Evolutionary conservation across 257 asterid species (phyloP).

Genomic region (Phtheirospermum japonicum): DNA sequence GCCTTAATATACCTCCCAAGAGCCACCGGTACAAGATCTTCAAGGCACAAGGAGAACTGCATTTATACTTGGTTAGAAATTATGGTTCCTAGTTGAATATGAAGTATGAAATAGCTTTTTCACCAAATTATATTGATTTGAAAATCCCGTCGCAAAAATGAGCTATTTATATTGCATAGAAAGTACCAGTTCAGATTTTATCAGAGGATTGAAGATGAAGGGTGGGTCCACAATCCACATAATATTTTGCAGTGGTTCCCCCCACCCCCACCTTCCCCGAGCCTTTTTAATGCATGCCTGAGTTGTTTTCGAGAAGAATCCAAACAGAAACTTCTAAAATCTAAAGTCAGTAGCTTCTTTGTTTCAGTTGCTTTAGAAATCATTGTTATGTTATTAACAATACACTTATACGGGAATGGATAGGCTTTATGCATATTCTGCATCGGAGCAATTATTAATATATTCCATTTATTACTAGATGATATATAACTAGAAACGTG

Average conservation of each 20-base stretch:
- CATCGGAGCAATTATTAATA: slow-evolving; percentile 9
- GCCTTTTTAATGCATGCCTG: background rate
- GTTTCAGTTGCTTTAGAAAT: slow-evolving; percentile 17
- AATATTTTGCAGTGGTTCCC: background rate
- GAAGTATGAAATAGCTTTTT: slow-evolving; percentile 12
- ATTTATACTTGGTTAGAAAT: slow-evolving; percentile 33
- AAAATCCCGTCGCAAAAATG: slow-evolving; percentile 6
- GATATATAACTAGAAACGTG: slow-evolving; percentile 14
- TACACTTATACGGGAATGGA: background rate
- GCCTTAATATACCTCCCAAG: slow-evolving; percentile 85
- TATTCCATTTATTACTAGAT: slow-evolving; percentile 9
- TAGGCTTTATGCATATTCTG: slow-evolving; percentile 2
- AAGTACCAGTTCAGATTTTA: slow-evolving; percentile 14
- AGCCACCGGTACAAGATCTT: slow-evolving; percentile 91
- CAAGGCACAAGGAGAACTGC: slow-evolving; percentile 96
- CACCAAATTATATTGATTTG: slow-evolving; percentile 3
- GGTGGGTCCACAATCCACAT: background rate
- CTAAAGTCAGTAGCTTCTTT: background rate
- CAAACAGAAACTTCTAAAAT: slow-evolving; percentile 5
- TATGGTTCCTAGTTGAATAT: slow-evolving; percentile 23
- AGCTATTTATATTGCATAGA: slow-evolving; percentile 11
- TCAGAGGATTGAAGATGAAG: slow-evolving; percentile 15
- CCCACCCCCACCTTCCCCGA: too few species aligned
- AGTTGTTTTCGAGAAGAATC: slow-evolving; percentile 11
- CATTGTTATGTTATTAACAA: background rate